Percentiles rank a stretch among this genome's conserved stretches.
Evolutionary conservation across 2,329 filamentous ascomycete genomes (phyloP).

Genomic region (Beauveria varroae): DNA sequence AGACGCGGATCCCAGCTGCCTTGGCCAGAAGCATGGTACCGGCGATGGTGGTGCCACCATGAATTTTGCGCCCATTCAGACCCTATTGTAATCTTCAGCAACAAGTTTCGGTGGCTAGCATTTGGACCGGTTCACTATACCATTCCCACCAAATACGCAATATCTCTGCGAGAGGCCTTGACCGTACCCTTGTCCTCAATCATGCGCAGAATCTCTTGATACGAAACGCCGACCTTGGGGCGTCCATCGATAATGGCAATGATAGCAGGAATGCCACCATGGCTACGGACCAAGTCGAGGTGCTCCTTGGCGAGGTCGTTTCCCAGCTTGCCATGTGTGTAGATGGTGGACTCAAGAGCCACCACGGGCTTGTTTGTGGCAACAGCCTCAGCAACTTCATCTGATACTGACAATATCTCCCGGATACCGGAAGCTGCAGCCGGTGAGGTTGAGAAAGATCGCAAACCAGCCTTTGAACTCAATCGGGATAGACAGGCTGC

Average conservation of each 20-base stretch:
- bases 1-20: slow-evolving; percentile 81
- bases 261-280: slow-evolving; percentile 83
- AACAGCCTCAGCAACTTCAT: slow-evolving; percentile 75
- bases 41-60: slow-evolving; percentile 89
- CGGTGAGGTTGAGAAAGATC: not conserved
- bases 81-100: slow-evolving; percentile 36
- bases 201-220: slow-evolving; percentile 67
- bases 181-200: slow-evolving; percentile 59
- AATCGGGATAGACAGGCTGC: not conserved
- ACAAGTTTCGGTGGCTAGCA: not conserved
- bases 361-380: slow-evolving; percentile 73
- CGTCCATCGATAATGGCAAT: slow-evolving; percentile 81
- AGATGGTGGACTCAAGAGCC: slow-evolving; percentile 91
- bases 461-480: not conserved
- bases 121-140: slow-evolving; percentile 35
- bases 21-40: slow-evolving; percentile 88
- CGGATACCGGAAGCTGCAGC: slow-evolving; percentile 22
- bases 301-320: slow-evolving; percentile 67
- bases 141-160: slow-evolving; percentile 73
- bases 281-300: slow-evolving; percentile 69
- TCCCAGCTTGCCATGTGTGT: slow-evolving; percentile 88
- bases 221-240: slow-evolving; percentile 68
- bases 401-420: slow-evolving; percentile 60
- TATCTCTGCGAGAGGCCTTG: slow-evolving; percentile 82
- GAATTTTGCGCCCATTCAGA: slow-evolving; percentile 57